Evolutionary conservation across 2,329 filamentous ascomycete genomes (phyloP), one percentile per base, ranked within the genome.

Genomic region (Colletotrichum viniferum): DNA sequence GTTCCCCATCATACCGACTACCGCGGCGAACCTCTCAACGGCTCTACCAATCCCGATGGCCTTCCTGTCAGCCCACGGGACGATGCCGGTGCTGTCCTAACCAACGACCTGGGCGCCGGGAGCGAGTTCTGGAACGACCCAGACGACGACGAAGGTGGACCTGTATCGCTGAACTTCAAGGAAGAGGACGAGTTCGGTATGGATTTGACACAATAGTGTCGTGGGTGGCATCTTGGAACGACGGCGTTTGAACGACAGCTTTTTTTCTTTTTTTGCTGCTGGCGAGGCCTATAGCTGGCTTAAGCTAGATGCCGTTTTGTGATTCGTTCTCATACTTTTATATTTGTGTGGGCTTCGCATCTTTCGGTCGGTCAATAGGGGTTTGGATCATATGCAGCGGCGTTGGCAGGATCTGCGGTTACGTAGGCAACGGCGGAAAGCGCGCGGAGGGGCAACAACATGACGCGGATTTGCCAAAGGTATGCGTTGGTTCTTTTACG

Each of bases 1-100:
- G 97, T 99, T 10, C 97, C 97, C 21, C 94, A 96, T 78, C 96
- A 97, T 84, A 99, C 97, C 62, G 97, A 98, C 83, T 92, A 96
- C 80, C 94, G 95, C 75, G 97, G 97, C 58, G 95, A 98, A 62
- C 88, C 94, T 10, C 81, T 96, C 28, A 89, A 90, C 75, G 88
- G 89, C 69, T 85, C 84, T 62, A 81, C 82, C 61, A 81, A 82
- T 69, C 81, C 81, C 61, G 83, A 86, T 78, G 85, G 78, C 80
- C 85, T 79, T 70, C 92, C 85, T 85, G 89, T 85, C 85, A 94
- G 82, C 87, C 93, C 88, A 2, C 86, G 81, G 63, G 86, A 85
- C 30, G 86, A 84, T 65, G 84, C 83, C 60, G 80, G 78, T 26
- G 82, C 81, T 8, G 83, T 80, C 52, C 79, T 87, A 48, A 81